These are phyloP conservation scores for Camellia sinensis DNA, from an alignment of 148 eudicot genomes.

Conservation along the genomic window DNA sequence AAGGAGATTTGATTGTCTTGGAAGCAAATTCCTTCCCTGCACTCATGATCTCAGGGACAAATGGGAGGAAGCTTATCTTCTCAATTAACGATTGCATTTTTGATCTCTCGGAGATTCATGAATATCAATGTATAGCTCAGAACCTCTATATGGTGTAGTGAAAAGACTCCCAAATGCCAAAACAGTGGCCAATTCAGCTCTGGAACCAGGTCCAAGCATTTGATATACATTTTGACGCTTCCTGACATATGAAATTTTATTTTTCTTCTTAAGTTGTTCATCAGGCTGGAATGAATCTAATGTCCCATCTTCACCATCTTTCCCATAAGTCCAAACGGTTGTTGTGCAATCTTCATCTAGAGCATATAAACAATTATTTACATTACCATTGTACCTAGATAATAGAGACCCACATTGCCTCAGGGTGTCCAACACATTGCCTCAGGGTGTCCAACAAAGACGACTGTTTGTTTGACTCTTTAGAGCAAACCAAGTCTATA, in stretches of 20 bases:
- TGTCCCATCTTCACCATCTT: slow-evolving; percentile 50
- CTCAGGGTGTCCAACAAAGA: slow-evolving; percentile 30
- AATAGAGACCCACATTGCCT: slow-evolving; percentile 64
- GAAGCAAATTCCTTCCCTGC: slow-evolving; percentile 57
- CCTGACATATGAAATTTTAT: slow-evolving; percentile 70
- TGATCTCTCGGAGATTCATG: slow-evolving; percentile 53
- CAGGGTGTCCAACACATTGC: slow-evolving; percentile 61
- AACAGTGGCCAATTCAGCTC: slow-evolving; percentile 49
- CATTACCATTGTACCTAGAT: slow-evolving; percentile 55
- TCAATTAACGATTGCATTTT: slow-evolving; percentile 54
- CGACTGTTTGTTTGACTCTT: slow-evolving; percentile 28
- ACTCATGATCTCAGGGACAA: slow-evolving; percentile 53
- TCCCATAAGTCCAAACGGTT: slow-evolving; percentile 79
- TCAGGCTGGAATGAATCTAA: slow-evolving; percentile 88
- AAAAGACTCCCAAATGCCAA: slow-evolving; percentile 88
- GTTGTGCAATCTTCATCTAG: slow-evolving; percentile 75
- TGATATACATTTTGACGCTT: slow-evolving; percentile 62
- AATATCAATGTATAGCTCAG: slow-evolving; percentile 72
- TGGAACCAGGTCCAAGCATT: slow-evolving; percentile 71
- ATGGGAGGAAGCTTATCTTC: slow-evolving; percentile 60
- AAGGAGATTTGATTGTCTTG: slow-evolving; percentile 47
- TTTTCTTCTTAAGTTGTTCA: slow-evolving; percentile 71
- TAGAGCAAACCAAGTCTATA: slow-evolving; percentile 45
- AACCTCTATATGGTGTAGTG: slow-evolving; percentile 68
- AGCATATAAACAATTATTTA: slow-evolving; percentile 53